These are phyloP conservation scores for Claviceps maximensis DNA, from an alignment of 2,329 filamentous ascomycete genomes.

Conservation along the genomic window DNA sequence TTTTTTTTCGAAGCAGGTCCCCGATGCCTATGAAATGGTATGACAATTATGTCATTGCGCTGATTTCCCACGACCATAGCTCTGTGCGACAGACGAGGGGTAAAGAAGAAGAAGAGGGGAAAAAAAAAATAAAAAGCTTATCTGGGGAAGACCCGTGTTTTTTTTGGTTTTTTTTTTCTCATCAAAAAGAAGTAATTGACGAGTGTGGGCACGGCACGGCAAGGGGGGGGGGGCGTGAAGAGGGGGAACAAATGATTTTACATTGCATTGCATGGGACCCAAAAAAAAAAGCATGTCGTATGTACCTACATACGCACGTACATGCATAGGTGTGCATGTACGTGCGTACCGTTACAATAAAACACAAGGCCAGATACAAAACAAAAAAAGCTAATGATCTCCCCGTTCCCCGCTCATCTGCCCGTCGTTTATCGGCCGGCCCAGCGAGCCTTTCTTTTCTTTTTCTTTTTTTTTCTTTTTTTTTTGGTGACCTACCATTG, in stretches of 20 bases:
- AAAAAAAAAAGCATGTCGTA: too few species aligned
- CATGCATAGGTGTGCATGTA: too few species aligned
- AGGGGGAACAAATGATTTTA: too few species aligned
- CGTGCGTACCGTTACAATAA: neutral
- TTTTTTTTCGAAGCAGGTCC: neutral
- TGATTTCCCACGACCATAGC: neutral
- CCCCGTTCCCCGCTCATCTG: neutral
- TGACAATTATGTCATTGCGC: neutral
- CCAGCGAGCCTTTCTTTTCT: too few species aligned
- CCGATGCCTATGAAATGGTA: neutral
- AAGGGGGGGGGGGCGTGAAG: too few species aligned
- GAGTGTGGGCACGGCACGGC: too few species aligned
- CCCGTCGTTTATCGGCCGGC: neutral
- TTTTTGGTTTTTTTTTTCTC: too few species aligned
- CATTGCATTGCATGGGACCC: too few species aligned
- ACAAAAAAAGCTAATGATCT: neutral
- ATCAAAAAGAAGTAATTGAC: too few species aligned
- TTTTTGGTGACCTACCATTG: neutral
- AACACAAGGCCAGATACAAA: too few species aligned
- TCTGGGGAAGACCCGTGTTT: neutral
- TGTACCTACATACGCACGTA: too few species aligned
- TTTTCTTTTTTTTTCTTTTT: neutral
- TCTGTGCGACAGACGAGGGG: neutral
- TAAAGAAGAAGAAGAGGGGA: too few species aligned
- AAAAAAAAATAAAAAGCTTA: neutral